Evolutionary conservation across 2,329 filamentous ascomycete species (phyloP).

Genomic region (Colletotrichum sp.): DNA sequence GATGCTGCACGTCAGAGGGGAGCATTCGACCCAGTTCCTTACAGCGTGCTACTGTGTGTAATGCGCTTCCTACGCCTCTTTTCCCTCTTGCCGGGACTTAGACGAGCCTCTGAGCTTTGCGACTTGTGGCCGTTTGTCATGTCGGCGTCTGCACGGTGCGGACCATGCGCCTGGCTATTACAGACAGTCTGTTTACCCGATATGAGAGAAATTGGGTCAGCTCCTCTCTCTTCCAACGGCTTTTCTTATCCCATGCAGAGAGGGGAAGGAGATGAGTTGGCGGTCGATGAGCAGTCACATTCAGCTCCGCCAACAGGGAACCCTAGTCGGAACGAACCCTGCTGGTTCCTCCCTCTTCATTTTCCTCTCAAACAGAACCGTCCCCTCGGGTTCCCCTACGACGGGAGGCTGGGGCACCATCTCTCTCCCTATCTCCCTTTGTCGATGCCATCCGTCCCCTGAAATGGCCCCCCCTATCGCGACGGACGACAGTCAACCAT

Average conservation of each 20-base stretch:
- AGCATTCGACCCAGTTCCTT: not conserved
- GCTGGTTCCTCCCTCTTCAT: slow-evolving; percentile 17
- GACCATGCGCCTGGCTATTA: not conserved
- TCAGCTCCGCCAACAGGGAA: slow-evolving; percentile 7
- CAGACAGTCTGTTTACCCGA: slow-evolving; percentile 7
- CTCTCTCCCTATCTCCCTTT: not conserved
- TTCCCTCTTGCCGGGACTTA: not conserved
- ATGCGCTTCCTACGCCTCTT: not conserved
- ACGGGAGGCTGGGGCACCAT: slow-evolving; percentile 14
- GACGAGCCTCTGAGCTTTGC: not conserved
- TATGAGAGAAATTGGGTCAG: slow-evolving; percentile 3
- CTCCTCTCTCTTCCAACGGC: not conserved
- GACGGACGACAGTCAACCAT: not conserved
- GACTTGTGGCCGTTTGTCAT: not conserved
- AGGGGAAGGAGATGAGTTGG: slow-evolving; percentile 18
- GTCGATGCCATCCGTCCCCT: not conserved
- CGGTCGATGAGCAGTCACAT: slow-evolving; percentile 18
- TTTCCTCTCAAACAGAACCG: slow-evolving; percentile 15
- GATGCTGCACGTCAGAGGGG: slow-evolving; percentile 15
- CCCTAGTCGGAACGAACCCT: slow-evolving; percentile 2
- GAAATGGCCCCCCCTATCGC: not conserved
- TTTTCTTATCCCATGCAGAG: slow-evolving; percentile 1
- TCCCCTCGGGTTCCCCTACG: slow-evolving; percentile 12
- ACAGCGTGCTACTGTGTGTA: not conserved
- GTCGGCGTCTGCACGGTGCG: not conserved